These are phyloP conservation scores for Emericellopsis terricola DNA, from an alignment of 495 filamentous ascomycete species.

Conservation along the genomic window DNA sequence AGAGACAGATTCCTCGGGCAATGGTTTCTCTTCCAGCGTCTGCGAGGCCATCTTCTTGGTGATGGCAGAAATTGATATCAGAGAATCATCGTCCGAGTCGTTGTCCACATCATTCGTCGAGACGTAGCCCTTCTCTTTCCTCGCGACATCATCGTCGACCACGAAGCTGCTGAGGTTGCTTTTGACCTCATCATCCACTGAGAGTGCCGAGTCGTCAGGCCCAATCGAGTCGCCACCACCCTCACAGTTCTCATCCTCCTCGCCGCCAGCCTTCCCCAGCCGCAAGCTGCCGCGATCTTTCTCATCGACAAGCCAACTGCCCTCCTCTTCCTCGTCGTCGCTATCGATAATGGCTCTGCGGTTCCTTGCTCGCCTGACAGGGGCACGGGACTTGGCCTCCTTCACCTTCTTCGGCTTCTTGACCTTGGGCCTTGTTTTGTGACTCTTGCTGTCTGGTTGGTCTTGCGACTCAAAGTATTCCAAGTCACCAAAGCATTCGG, in stretches of 20 bases:
- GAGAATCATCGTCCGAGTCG: constrained; percentile 14
- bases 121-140: constrained; percentile 18
- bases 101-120: constrained; percentile 27
- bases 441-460: constrained; percentile 6
- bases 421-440: constrained; percentile 17
- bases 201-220: constrained; percentile 35
- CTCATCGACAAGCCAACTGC: constrained; percentile 59
- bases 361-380: constrained; percentile 28
- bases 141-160: constrained; percentile 18
- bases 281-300: constrained; percentile 33
- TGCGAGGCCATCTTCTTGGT: constrained; percentile 6
- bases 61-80: constrained; percentile 3
- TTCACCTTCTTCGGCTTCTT: constrained; percentile 26
- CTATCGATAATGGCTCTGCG: constrained; percentile 40
- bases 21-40: constrained; percentile 4
- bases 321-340: constrained; percentile 45
- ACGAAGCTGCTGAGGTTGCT: constrained; percentile 28
- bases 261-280: constrained; percentile 63
- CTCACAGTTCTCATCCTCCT: constrained; percentile 72
- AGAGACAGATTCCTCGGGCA: background rate
- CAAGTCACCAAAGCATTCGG: constrained; percentile 54
- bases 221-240: constrained; percentile 64
- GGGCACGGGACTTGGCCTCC: constrained; percentile 2
- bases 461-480: constrained; percentile 8
- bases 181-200: constrained; percentile 20